These are phyloP conservation scores for Fusarium decemcellulare DNA, from an alignment of 2,329 filamentous ascomycete genomes.

Conservation along the genomic window DNA sequence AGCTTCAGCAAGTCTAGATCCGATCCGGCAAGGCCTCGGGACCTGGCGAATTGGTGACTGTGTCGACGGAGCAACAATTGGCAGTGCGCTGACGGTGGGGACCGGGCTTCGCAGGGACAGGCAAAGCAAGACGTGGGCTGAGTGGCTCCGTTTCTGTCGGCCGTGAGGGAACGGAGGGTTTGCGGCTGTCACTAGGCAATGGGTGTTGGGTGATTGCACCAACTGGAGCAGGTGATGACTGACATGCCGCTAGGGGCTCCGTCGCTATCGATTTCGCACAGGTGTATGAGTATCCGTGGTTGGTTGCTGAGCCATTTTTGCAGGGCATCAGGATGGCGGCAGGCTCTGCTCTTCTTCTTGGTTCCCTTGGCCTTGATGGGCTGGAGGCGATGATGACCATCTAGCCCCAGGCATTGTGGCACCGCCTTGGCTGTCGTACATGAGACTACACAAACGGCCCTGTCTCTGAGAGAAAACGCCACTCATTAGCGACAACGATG, in stretches of 20 bases:
- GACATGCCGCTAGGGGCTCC: conserved; percentile 43
- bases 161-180: conserved; percentile 33
- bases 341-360: conserved; percentile 33
- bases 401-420: conserved; percentile 37
- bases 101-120: conserved; percentile 33
- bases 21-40: conserved; percentile 45
- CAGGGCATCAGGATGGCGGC: conserved; percentile 29
- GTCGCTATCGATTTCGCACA: conserved; percentile 41
- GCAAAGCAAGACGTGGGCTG: conserved; percentile 24
- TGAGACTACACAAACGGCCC: conserved; percentile 36
- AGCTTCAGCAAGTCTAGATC: conserved; percentile 43
- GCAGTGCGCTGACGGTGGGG: conserved; percentile 42
- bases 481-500: conserved; percentile 31
- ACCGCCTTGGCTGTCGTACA: conserved; percentile 42
- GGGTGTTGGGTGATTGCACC: conserved; percentile 31
- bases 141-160: conserved; percentile 34
- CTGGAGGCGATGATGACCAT: conserved; percentile 36
- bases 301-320: conserved; percentile 48
- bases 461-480: conserved; percentile 36
- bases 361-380: conserved; percentile 35
- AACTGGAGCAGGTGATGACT: conserved; percentile 45
- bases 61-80: conserved; percentile 48
- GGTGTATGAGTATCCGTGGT: conserved; percentile 25
- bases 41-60: conserved; percentile 44
- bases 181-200: conserved; percentile 44